Conservation (phyloP, 2,329 filamentous ascomycete species). For the Cercospora citrullina region DNA sequence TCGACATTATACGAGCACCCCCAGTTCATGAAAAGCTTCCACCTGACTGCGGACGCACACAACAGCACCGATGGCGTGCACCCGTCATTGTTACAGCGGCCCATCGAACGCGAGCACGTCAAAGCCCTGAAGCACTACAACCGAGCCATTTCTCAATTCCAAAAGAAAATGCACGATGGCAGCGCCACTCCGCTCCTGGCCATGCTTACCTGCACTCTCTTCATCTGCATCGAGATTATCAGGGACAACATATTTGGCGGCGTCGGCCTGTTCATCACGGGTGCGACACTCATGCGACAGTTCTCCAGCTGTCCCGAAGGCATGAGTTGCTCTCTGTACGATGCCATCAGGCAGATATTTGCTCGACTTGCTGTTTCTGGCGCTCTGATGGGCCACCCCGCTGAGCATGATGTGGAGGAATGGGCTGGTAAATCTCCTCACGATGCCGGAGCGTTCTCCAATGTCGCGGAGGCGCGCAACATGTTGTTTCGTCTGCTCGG, state of each 20-base stretch:
- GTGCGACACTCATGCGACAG: constrained; percentile 23
- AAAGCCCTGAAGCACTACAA: constrained; percentile 32
- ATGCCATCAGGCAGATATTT: constrained; percentile 22
- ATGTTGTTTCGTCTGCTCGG: constrained; percentile 11
- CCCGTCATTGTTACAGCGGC: constrained; percentile 9
- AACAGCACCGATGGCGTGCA: not conserved
- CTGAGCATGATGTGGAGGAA: constrained; percentile 8
- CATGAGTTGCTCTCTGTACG: constrained; percentile 12
- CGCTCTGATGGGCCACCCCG: constrained; percentile 20
- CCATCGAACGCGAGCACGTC: constrained; percentile 20
- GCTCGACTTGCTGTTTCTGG: constrained; percentile 25
- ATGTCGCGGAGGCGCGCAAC: not conserved
- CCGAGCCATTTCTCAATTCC: constrained; percentile 26
- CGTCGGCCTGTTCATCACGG: constrained; percentile 28
- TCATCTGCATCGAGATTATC: constrained; percentile 34
- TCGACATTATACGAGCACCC: constrained; percentile 30
- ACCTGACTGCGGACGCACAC: not conserved
- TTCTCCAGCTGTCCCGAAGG: constrained; percentile 11
- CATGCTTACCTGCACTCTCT: constrained; percentile 33
- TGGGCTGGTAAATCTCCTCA: not conserved
- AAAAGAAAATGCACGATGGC: constrained; percentile 15
- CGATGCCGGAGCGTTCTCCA: not conserved
- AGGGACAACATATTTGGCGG: constrained; percentile 29
- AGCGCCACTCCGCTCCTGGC: constrained; percentile 23
- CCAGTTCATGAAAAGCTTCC: constrained; percentile 25